Evolutionary conservation across 1,139 yeast species (phyloP).

Genomic region (Zygoascus sp.): DNA sequence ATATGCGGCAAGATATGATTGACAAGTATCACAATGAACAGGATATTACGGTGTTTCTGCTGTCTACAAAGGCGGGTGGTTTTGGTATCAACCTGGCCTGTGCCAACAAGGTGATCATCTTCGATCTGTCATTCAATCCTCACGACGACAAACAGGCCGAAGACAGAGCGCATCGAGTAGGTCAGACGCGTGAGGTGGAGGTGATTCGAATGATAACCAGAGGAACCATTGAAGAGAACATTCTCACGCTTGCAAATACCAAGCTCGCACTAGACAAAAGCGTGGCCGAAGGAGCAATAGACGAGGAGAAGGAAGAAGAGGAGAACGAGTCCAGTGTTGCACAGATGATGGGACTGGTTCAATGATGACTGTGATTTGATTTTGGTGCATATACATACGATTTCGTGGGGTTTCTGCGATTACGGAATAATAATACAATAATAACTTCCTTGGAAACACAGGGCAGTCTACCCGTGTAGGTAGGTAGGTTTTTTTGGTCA

Average conservation of each 20-base stretch:
- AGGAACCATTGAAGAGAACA: conserved; percentile 84
- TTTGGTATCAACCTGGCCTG: conserved; percentile 95
- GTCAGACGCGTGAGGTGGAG: conserved; percentile 82
- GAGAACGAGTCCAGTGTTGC: conserved; percentile 7
- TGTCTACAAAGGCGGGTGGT: conserved; percentile 97
- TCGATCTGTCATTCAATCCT: conserved; percentile 93
- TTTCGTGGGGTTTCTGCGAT: no score
- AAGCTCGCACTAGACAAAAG: conserved; percentile 81
- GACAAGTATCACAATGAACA: conserved; percentile 83
- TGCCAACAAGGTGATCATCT: conserved; percentile 87
- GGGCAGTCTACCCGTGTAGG: no score
- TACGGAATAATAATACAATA: no score
- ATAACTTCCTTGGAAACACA: no score
- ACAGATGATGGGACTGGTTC: conserved; percentile 7
- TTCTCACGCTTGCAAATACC: conserved; percentile 79
- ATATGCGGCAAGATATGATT: conserved; percentile 84
- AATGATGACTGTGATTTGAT: not conserved
- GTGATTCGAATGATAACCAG: conserved; percentile 73
- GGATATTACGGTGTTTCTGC: conserved; percentile 75
- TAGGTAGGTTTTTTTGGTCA: not conserved
- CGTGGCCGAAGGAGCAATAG: conserved; percentile 48
- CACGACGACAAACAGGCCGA: conserved; percentile 99
- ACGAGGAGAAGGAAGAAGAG: conserved; percentile 39
- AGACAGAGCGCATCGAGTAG: conserved; percentile 96
- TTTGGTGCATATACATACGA: not conserved